Percentiles rank a stretch among this genome's conserved stretches.
These are phyloP conservation scores for Arthrocladium fulminans DNA, from an alignment of 2,329 filamentous ascomycete genomes.

Conservation along the genomic window DNA sequence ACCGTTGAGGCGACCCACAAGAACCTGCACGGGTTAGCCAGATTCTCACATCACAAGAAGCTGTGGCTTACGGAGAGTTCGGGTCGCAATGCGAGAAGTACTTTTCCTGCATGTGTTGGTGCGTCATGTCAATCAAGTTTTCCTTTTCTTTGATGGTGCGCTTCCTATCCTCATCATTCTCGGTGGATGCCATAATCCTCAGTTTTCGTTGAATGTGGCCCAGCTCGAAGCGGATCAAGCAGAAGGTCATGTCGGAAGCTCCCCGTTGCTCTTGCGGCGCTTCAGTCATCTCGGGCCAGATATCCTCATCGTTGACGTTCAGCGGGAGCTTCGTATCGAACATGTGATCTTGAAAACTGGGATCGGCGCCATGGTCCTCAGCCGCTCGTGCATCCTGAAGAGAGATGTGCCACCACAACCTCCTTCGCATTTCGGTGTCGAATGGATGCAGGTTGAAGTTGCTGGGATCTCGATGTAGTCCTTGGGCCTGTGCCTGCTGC, in stretches of 20 bases:
- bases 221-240: slow-evolving; percentile 47
- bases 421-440: slow-evolving; percentile 32
- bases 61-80: slow-evolving; percentile 31
- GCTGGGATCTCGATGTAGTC: slow-evolving; percentile 40
- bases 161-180: not conserved
- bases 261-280: slow-evolving; percentile 42
- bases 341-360: slow-evolving; percentile 47
- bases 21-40: slow-evolving; percentile 28
- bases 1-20: slow-evolving; percentile 63
- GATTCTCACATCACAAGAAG: not conserved
- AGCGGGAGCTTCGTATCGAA: slow-evolving; percentile 50
- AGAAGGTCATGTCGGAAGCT: slow-evolving; percentile 46
- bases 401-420: slow-evolving; percentile 31
- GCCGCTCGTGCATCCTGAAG: slow-evolving; percentile 52
- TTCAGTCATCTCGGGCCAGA: slow-evolving; percentile 41
- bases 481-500: slow-evolving; percentile 31
- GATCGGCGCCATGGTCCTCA: slow-evolving; percentile 56
- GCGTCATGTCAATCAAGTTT: slow-evolving; percentile 43
- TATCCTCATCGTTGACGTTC: slow-evolving; percentile 43
- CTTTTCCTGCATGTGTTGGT: slow-evolving; percentile 46
- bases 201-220: slow-evolving; percentile 23
- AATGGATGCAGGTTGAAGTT: slow-evolving; percentile 47
- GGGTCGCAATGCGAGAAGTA: slow-evolving; percentile 47
- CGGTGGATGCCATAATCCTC: not conserved
- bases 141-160: slow-evolving; percentile 31